Conservation (phyloP, 108 stramenopile species). For the Nitzschia sp. region DNA sequence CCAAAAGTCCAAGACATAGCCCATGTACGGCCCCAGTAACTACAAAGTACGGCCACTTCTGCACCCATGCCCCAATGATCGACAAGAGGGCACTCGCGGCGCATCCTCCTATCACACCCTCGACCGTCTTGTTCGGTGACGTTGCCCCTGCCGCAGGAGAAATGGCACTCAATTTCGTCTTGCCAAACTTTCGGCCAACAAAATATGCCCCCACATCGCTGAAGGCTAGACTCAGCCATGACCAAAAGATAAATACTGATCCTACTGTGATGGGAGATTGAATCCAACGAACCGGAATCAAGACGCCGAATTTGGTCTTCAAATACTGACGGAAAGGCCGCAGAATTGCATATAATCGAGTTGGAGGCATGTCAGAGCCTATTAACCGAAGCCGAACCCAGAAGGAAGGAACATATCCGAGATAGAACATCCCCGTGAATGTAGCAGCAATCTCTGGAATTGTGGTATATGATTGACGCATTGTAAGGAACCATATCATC, state of each 20-base stretch:
- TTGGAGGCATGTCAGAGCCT: conserved; percentile 59
- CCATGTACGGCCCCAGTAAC: conserved; percentile 89
- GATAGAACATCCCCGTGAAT: conserved; percentile 96
- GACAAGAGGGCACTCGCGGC: conserved; percentile 59
- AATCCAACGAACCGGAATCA: conserved; percentile 44
- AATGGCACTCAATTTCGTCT: conserved; percentile 76
- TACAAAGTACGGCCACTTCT: conserved; percentile 89
- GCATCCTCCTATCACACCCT: conserved; percentile 93
- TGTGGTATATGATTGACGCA: conserved; percentile 65
- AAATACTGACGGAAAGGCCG: conserved; percentile 59
- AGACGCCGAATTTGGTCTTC: conserved; percentile 36
- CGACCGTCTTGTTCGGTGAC: conserved; percentile 96
- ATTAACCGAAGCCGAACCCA: conserved; percentile 88
- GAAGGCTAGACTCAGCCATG: conserved; percentile 92
- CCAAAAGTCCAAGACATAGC: conserved; percentile 69
- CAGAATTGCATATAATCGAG: conserved; percentile 57
- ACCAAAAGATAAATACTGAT: conserved; percentile 93
- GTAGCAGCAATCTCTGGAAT: conserved; percentile 96
- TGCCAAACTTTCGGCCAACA: conserved; percentile 80
- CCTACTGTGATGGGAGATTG: conserved; percentile 85
- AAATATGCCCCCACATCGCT: conserved; percentile 95
- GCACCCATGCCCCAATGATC: conserved; percentile 85
- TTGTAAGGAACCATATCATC: conserved; percentile 94
- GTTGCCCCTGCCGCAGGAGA: conserved; percentile 89
- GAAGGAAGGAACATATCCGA: conserved; percentile 93